phyloP scores from a whole-genome alignment of 2,329 filamentous ascomycete species.

The Hypoxylon sp. region DNA sequence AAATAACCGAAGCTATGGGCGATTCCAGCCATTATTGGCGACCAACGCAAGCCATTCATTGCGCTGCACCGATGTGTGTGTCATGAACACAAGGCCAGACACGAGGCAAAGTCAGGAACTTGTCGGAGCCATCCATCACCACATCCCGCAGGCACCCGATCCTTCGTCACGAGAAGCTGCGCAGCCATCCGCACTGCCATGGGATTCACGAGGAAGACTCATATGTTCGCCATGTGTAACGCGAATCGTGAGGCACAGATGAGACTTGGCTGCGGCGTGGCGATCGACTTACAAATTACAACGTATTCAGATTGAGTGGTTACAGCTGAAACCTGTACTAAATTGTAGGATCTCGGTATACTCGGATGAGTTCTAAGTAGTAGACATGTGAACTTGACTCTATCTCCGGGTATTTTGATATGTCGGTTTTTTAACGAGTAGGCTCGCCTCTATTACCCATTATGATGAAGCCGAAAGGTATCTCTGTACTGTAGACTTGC shows the following conservation, averaged over 20 bases:
- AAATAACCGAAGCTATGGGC: conserved; percentile 38
- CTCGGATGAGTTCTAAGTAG: conserved; percentile 32
- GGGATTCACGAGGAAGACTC: conserved; percentile 34
- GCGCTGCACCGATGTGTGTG: conserved; percentile 25
- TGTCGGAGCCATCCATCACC: conserved; percentile 31
- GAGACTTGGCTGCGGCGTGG: conserved; percentile 32
- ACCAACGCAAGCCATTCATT: conserved; percentile 28
- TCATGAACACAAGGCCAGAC: conserved; percentile 29
- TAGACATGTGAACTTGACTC: conserved; percentile 25
- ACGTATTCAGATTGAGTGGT: conserved; percentile 29
- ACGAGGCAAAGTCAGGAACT: conserved; percentile 32
- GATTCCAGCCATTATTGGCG: conserved; percentile 27
- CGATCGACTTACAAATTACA: conserved; percentile 31
- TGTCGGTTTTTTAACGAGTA: conserved; percentile 12
- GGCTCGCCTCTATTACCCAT: conserved; percentile 20
- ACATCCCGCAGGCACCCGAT: conserved; percentile 36
- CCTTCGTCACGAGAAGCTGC: conserved; percentile 34
- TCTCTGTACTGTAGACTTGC: conserved; percentile 10
- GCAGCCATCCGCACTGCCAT: conserved; percentile 32
- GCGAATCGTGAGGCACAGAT: conserved; percentile 32
- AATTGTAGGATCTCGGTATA: conserved; percentile 23
- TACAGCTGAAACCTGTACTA: conserved; percentile 24
- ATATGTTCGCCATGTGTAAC: conserved; percentile 40
- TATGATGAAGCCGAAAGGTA: conserved; percentile 23
- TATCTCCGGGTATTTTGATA: conserved; percentile 17